These are phyloP conservation scores for Setaria italica DNA, from an alignment of 202 grass and related monocot genomes.

Conservation along the genomic window DNA sequence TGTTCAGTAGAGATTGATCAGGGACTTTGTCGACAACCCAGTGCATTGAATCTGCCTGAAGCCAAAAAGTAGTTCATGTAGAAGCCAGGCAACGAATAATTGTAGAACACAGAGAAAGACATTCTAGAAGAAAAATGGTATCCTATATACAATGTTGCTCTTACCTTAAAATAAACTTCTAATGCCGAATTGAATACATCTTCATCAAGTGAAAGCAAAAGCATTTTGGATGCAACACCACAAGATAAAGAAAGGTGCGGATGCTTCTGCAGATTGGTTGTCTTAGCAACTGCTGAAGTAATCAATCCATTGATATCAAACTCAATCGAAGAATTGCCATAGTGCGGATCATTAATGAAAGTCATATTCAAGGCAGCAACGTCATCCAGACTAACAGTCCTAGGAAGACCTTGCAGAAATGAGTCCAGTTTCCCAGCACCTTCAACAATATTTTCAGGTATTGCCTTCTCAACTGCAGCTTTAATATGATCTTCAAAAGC, in stretches of 20 bases:
- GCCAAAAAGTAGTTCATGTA: constrained; percentile 36
- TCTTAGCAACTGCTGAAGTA: constrained; percentile 49
- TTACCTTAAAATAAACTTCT: constrained; percentile 83
- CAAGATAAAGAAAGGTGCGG: constrained; percentile 66
- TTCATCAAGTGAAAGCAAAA: constrained; percentile 82
- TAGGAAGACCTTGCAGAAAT: constrained; percentile 79
- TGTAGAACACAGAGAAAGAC: constrained; percentile 25
- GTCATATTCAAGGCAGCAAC: constrained; percentile 84
- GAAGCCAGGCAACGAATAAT: constrained; percentile 29
- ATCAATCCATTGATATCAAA: constrained; percentile 86
- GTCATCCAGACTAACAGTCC: constrained; percentile 65
- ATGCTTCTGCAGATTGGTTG: constrained; percentile 54
- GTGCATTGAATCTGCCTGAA: constrained; percentile 85
- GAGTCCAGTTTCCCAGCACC: constrained; percentile 77
- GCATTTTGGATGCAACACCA: constrained; percentile 82
- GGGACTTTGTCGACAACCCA: constrained; percentile 88
- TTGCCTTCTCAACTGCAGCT: constrained; percentile 83
- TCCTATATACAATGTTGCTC: constrained; percentile 13
- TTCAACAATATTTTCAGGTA: constrained; percentile 77
- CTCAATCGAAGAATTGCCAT: constrained; percentile 79
- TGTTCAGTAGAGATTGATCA: constrained; percentile 90
- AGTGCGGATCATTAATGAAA: constrained; percentile 68
- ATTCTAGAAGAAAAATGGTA: constrained; percentile 25
- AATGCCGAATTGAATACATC: constrained; percentile 81
- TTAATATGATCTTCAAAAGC: constrained; percentile 89